These are phyloP conservation scores for Mycosphaerella arachidis DNA, from an alignment of 2,329 filamentous ascomycete genomes.

Conservation along the genomic window DNA sequence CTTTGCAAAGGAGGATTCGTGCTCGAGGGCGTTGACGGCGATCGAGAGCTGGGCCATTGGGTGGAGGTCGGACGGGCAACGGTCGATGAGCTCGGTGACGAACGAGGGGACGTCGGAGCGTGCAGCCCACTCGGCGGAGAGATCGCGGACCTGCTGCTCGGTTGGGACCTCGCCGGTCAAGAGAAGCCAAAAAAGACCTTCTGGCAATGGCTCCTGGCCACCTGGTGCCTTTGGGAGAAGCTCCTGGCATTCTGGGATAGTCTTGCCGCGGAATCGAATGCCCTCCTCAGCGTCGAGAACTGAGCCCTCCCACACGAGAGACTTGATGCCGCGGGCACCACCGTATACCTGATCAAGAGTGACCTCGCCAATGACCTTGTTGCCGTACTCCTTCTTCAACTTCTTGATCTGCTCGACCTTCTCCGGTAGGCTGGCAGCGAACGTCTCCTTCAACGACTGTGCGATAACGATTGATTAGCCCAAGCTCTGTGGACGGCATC, in stretches of 20 bases:
- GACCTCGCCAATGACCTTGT: slow-evolving; percentile 93
- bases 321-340: slow-evolving; percentile 98
- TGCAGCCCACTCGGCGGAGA: slow-evolving; percentile 98
- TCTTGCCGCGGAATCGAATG: slow-evolving; percentile 98
- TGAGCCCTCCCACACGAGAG: slow-evolving; percentile 96
- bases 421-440: slow-evolving; percentile 89
- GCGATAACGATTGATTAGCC: slow-evolving; percentile 12
- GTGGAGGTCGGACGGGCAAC: slow-evolving; percentile 97
- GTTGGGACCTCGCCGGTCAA: slow-evolving; percentile 95
- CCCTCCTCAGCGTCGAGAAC: slow-evolving; percentile 98
- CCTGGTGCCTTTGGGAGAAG: slow-evolving; percentile 94
- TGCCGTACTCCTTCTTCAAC: slow-evolving; percentile 93
- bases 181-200: slow-evolving; percentile 99
- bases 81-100: slow-evolving; percentile 98
- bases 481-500: background rate
- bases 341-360: slow-evolving; percentile 99
- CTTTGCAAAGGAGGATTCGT: slow-evolving; percentile 96
- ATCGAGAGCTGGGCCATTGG: slow-evolving; percentile 99
- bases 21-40: slow-evolving; percentile 95
- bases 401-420: slow-evolving; percentile 99
- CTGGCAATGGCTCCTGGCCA: slow-evolving; percentile 92
- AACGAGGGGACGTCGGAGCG: slow-evolving; percentile 96
- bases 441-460: slow-evolving; percentile 96
- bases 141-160: slow-evolving; percentile 96
- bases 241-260: slow-evolving; percentile 97